These are phyloP conservation scores for Cicer cuneatum DNA, from an alignment of 306 rosid genomes.

Conservation along the genomic window DNA sequence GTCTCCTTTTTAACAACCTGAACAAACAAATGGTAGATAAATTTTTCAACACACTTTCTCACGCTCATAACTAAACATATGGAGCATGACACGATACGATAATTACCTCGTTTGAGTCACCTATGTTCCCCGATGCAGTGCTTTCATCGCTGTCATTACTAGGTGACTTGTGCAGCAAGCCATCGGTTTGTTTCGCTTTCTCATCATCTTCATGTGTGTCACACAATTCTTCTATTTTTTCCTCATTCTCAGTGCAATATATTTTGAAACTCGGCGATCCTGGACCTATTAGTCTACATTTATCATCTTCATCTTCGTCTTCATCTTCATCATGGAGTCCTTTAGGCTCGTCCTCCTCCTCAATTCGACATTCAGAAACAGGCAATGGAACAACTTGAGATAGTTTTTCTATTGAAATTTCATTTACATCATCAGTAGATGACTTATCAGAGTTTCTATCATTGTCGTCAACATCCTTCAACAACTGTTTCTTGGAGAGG, in stretches of 20 bases:
- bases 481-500: constrained; percentile 48
- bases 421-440: neutral
- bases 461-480: constrained; percentile 44
- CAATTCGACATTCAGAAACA: neutral
- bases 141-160: constrained; percentile 45
- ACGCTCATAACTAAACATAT: too few relatives aligned
- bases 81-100: neutral
- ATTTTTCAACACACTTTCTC: neutral
- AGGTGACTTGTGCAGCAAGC: constrained; percentile 30
- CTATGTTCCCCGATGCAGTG: constrained; percentile 3
- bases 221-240: constrained; percentile 2
- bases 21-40: neutral
- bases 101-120: constrained; percentile 36
- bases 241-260: constrained; percentile 49
- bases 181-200: constrained; percentile 9
- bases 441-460: neutral
- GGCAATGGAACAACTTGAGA: constrained; percentile 48
- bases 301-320: neutral
- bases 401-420: constrained; percentile 13
- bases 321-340: neutral
- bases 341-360: neutral
- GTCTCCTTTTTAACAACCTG: constrained; percentile 47
- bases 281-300: constrained; percentile 39
- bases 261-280: constrained; percentile 81
- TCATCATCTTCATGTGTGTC: constrained; percentile 34